Evolutionary conservation across 352 stramenopile species (phyloP).

Genomic region (Pythium rhizo-oryzae): DNA sequence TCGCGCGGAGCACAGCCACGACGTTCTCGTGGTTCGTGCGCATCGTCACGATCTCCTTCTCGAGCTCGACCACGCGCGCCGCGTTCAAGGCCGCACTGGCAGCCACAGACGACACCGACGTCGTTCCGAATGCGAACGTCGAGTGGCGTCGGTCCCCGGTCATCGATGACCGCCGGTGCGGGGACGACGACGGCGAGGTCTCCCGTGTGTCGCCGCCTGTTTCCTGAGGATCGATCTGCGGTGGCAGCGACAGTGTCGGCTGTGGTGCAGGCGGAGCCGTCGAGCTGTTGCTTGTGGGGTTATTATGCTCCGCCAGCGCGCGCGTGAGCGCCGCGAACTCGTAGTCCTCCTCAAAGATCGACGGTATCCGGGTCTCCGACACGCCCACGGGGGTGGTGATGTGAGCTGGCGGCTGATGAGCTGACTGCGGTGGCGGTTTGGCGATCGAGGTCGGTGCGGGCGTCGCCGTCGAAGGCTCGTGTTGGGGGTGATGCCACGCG

Average conservation of each 20-base stretch:
- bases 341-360: conserved; percentile 27
- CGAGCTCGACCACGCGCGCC: conserved; percentile 50
- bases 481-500: not conserved
- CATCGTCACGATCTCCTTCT: conserved; percentile 64
- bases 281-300: conserved; percentile 6
- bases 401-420: no score
- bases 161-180: conserved; percentile 1
- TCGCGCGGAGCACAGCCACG: conserved; percentile 61
- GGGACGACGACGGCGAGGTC: conserved; percentile 15
- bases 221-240: conserved; percentile 24
- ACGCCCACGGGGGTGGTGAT: no score
- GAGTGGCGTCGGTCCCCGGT: conserved; percentile 24
- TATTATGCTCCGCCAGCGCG: conserved; percentile 26
- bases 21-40: conserved; percentile 74
- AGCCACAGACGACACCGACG: conserved; percentile 21
- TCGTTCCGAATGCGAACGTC: conserved; percentile 26
- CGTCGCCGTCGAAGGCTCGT: not conserved
- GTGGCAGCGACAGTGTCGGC: conserved; percentile 1
- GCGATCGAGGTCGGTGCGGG: not conserved
- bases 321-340: conserved; percentile 25
- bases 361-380: conserved; percentile 3
- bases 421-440: not conserved
- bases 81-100: conserved; percentile 19
- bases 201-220: not conserved
- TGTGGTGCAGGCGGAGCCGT: not conserved